Evolutionary conservation across 2,329 filamentous ascomycete species (phyloP).

Genomic region (Microthyrium microscopicum): DNA sequence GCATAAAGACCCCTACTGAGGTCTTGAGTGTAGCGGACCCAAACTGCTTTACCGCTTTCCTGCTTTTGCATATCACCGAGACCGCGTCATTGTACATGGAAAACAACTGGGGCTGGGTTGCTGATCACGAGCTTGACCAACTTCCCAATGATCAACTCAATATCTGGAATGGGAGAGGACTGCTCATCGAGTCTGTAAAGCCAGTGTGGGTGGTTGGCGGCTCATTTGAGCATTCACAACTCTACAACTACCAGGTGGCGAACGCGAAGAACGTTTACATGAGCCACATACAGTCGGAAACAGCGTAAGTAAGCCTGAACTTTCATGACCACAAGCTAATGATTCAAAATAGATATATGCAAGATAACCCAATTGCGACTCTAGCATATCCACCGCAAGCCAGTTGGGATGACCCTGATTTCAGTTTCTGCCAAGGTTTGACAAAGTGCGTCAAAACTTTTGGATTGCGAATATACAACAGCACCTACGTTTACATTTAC

Average conservation of each 20-base stretch:
- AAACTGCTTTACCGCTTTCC: constrained; percentile 56
- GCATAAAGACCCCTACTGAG: constrained; percentile 54
- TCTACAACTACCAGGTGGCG: constrained; percentile 70
- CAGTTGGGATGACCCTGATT: constrained; percentile 49
- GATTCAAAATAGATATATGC: constrained; percentile 38
- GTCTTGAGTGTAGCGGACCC: constrained; percentile 38
- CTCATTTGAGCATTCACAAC: constrained; percentile 39
- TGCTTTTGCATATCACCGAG: constrained; percentile 31
- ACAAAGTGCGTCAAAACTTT: constrained; percentile 52
- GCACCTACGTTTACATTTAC: constrained; percentile 49
- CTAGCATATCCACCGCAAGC: constrained; percentile 45
- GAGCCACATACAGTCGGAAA: constrained; percentile 75
- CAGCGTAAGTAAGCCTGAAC: constrained; percentile 40
- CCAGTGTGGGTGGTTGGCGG: constrained; percentile 46
- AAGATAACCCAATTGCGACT: constrained; percentile 61
- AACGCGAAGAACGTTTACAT: constrained; percentile 68
- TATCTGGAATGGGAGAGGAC: constrained; percentile 73
- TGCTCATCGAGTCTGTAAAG: constrained; percentile 45
- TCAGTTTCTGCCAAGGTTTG: constrained; percentile 39
- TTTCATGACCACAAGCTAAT: constrained; percentile 5
- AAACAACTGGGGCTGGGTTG: constrained; percentile 84
- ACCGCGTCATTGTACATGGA: constrained; percentile 57
- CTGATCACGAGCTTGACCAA: constrained; percentile 78
- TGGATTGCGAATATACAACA: constrained; percentile 56
- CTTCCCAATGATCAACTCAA: constrained; percentile 56